Evolutionary conservation across 257 asterid genomes (phyloP).

Genomic region (Nicotiana benthamiana): DNA sequence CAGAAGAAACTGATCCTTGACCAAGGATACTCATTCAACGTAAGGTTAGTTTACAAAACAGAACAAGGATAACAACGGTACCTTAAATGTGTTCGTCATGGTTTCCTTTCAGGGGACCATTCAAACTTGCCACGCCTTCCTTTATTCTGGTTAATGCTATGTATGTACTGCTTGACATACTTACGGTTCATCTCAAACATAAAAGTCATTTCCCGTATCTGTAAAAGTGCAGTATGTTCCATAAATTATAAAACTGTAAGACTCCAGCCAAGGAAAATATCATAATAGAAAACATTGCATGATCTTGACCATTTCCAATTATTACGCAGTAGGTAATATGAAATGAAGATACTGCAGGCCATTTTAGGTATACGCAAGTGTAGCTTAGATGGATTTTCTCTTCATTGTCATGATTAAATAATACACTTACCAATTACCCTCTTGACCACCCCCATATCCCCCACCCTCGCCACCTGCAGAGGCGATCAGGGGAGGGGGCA

Average conservation of each 20-base stretch:
- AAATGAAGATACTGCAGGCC: not conserved
- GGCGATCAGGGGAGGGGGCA: not conserved
- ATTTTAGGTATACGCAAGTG: not conserved
- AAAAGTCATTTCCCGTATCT: constrained; percentile 75
- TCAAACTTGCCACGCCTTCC: constrained; percentile 34
- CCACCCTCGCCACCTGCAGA: not conserved
- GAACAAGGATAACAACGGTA: constrained; percentile 1
- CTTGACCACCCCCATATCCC: not conserved
- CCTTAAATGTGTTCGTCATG: constrained; percentile 17
- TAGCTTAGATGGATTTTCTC: not conserved
- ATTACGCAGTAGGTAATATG: not conserved
- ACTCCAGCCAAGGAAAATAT: not conserved
- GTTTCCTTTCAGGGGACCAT: constrained; percentile 30
- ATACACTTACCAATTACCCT: not conserved
- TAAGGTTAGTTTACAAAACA: not conserved
- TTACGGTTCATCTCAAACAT: constrained; percentile 60
- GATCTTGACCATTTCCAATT: not conserved
- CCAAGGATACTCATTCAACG: constrained; percentile 5
- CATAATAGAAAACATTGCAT: not conserved
- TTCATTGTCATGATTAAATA: not conserved
- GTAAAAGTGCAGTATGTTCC: constrained; percentile 16
- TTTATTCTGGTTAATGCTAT: constrained; percentile 22
- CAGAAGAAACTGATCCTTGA: constrained; percentile 3
- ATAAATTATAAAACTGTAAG: not conserved
- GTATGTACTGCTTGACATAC: constrained; percentile 43